Conservation (phyloP, 2,329 filamentous ascomycete species). For the Penicillium sp. region DNA sequence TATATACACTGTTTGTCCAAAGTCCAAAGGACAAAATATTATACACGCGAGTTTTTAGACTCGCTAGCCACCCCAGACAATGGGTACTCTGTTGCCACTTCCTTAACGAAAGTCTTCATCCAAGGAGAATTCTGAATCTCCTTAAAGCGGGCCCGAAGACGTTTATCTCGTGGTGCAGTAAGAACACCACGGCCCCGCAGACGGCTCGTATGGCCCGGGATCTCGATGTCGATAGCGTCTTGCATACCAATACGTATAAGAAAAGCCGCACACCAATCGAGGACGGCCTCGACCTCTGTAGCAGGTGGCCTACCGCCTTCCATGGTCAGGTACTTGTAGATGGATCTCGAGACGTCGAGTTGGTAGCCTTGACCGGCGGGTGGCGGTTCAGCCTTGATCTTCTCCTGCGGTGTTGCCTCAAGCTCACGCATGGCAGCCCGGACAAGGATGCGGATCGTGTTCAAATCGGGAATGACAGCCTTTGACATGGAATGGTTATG, state of each 20-base stretch:
- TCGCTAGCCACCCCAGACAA: not conserved
- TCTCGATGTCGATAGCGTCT: conserved; percentile 35
- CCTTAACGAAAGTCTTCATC: conserved; percentile 8
- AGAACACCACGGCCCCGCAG: conserved; percentile 18
- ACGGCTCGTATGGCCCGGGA: conserved; percentile 31
- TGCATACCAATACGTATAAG: conserved; percentile 32
- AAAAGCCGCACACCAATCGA: conserved; percentile 36
- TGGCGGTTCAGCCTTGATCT: not conserved
- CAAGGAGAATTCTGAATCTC: conserved; percentile 14
- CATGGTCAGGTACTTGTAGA: not conserved
- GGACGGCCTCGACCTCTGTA: conserved; percentile 19
- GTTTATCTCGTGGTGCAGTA: conserved; percentile 2
- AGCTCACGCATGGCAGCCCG: conserved; percentile 21
- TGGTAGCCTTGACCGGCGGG: not conserved
- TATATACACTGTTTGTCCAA: conserved; percentile 12
- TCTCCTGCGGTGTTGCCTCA: not conserved
- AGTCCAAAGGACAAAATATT: conserved; percentile 1
- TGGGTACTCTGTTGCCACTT: not conserved
- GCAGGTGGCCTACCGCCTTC: conserved; percentile 17
- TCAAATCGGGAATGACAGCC: conserved; percentile 33
- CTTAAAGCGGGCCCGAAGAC: conserved; percentile 4
- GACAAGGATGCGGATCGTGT: conserved; percentile 39
- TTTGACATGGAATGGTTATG: conserved; percentile 27
- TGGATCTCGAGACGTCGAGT: not conserved
- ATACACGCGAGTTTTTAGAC: not conserved